A percentile compares a stretch with the other conserved stretches of the same genome.
Evolutionary conservation across 495 filamentous ascomycete genomes (phyloP).

Genomic region (Tuber calosporum): DNA sequence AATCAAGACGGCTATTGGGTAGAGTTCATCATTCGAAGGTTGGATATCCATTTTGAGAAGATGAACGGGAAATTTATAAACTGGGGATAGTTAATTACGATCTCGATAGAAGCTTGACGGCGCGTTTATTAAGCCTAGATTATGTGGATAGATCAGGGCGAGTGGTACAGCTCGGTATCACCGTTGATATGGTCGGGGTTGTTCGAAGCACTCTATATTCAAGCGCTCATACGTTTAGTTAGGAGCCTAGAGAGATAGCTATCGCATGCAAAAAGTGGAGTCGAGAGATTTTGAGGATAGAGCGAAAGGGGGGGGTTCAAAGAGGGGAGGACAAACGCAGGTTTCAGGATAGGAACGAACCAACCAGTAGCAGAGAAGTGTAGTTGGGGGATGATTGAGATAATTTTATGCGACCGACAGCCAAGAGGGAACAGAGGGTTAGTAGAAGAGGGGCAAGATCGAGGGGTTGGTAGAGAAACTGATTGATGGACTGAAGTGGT

Average conservation of each 20-base stretch:
- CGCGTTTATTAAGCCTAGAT: background rate
- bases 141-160: background rate
- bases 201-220: constrained; percentile 22
- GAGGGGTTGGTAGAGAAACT: background rate
- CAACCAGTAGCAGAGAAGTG: background rate
- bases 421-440: background rate
- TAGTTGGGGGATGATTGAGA: background rate
- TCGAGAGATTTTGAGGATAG: background rate
- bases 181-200: background rate
- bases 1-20: constrained; percentile 97
- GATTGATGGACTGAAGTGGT: background rate
- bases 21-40: constrained; percentile 87
- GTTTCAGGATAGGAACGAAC: background rate
- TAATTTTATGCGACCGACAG: background rate
- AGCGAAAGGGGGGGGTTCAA: background rate
- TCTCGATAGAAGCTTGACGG: constrained; percentile 13
- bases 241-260: constrained; percentile 19
- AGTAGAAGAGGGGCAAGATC: background rate
- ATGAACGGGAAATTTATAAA: constrained; percentile 13
- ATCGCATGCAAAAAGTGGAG: background rate
- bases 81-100: constrained; percentile 6
- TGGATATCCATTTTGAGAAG: constrained; percentile 56
- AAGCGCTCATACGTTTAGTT: constrained; percentile 24
- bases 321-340: background rate
- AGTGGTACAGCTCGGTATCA: background rate